Percentiles rank a stretch among this genome's conserved stretches.
Evolutionary conservation across 768 basidiomycete genomes (phyloP).

Genomic region (Erythrobasidium yunnanense): DNA sequence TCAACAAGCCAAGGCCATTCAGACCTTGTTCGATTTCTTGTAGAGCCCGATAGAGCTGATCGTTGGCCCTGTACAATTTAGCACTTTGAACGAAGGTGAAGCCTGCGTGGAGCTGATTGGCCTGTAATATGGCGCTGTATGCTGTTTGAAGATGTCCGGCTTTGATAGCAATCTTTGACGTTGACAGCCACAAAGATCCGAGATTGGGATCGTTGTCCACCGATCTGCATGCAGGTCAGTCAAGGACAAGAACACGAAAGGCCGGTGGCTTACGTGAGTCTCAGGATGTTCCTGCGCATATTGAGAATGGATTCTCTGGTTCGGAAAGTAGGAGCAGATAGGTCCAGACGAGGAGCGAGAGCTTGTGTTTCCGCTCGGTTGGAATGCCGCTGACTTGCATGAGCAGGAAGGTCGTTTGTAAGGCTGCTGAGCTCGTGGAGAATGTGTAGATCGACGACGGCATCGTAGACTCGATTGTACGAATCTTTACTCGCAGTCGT

Average conservation of each 20-base stretch:
- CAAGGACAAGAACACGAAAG: background rate
- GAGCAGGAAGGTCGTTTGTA: background rate
- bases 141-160: constrained; percentile 92
- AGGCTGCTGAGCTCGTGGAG: constrained; percentile 69
- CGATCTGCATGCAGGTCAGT: background rate
- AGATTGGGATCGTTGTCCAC: constrained; percentile 44
- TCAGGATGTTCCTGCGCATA: constrained; percentile 74
- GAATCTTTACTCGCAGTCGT: constrained; percentile 66
- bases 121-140: constrained; percentile 88
- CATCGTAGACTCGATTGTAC: constrained; percentile 78
- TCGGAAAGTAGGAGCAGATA: constrained; percentile 75
- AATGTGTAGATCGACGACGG: constrained; percentile 70
- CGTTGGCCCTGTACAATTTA: constrained; percentile 66
- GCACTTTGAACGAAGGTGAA: constrained; percentile 83
- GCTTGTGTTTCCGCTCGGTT: constrained; percentile 1
- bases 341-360: constrained; percentile 53
- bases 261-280: constrained; percentile 50
- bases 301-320: constrained; percentile 78
- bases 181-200: constrained; percentile 76
- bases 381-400: background rate
- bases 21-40: constrained; percentile 52
- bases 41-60: constrained; percentile 71
- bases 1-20: constrained; percentile 24
- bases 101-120: constrained; percentile 57
- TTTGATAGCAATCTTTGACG: constrained; percentile 91